Percentiles rank a stretch among this genome's conserved stretches.
Evolutionary conservation across 1,284 basidiomycete species (phyloP).

Genomic region (Cystobasidium sp.): DNA sequence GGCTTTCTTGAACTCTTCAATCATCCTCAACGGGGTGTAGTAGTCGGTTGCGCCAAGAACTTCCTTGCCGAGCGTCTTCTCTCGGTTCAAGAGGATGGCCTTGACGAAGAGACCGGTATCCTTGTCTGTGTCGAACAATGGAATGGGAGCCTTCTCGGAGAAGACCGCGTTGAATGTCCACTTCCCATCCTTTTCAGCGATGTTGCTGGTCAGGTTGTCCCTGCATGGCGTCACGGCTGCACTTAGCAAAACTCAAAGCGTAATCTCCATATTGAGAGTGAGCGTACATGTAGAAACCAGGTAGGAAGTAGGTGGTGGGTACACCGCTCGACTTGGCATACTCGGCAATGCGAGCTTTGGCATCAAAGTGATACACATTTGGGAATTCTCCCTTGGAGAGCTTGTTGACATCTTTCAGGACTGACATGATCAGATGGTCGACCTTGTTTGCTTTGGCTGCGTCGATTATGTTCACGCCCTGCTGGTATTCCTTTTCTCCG

Average conservation of each 20-base stretch:
- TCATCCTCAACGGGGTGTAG: constrained; percentile 45
- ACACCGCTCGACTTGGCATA: constrained; percentile 48
- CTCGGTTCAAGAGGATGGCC: constrained; percentile 46
- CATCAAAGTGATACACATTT: constrained; percentile 52
- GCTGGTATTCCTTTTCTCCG: constrained; percentile 30
- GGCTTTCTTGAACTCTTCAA: constrained; percentile 46
- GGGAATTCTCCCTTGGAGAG: constrained; percentile 47
- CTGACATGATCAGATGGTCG: constrained; percentile 49
- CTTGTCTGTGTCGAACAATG: constrained; percentile 45
- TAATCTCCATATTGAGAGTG: not conserved
- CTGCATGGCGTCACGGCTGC: constrained; percentile 45
- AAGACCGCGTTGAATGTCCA: constrained; percentile 44
- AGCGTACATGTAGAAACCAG: constrained; percentile 46
- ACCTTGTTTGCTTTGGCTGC: constrained; percentile 47
- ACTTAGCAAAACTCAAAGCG: not conserved
- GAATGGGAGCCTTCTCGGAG: constrained; percentile 44
- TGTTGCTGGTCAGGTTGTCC: constrained; percentile 47
- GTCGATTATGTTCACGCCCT: constrained; percentile 48
- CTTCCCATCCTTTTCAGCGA: constrained; percentile 43
- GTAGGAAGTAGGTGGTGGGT: constrained; percentile 46
- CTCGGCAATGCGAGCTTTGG: constrained; percentile 50
- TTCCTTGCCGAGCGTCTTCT: constrained; percentile 45
- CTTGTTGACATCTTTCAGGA: constrained; percentile 46
- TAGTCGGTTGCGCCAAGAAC: constrained; percentile 46
- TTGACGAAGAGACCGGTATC: constrained; percentile 52